Evolutionary conservation across 352 stramenopile species (phyloP), one percentile per base, ranked within the genome.

Genomic region (Pythium oligandrum): DNA sequence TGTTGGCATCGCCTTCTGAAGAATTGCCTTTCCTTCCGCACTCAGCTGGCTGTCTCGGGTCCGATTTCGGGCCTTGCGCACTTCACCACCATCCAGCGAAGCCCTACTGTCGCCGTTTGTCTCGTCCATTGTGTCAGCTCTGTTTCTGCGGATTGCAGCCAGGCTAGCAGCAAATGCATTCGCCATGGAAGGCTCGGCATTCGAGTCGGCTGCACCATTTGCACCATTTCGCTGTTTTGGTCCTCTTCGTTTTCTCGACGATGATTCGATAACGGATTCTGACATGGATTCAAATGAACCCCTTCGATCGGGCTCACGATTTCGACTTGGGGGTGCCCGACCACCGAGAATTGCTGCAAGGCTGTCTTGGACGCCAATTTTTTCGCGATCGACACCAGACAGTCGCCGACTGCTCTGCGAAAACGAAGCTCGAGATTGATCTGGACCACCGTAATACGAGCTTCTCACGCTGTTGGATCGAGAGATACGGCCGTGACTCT

Each of bases 121-220:
- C 32, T 85, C 70, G 7, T 88, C 80, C 49, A 86, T 63, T 4
- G 73, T 87, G 38, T 88, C 73, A 2, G 71, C 71, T 34, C 80
- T 73, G 47, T 88, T 88, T 11, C 72, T 70, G 52, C 80, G 77
- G 61, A 90, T 90, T 5, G 80, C 80, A 52, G 75, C 80, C 34
- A 90, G 64, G 57, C 80, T 90, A 4, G 75, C 71, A 49, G 80
- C 80, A 63, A 90, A 88, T 8, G 75, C 80, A 45, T 90, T 87
- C 9, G 67, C 68, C 51, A 86, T 82, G 9, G 53, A 38, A 4
- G 59, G 31, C 17, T 66, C 53, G 2, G 31, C 34, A 40, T 34
- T 53, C 6, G 31, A 39, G 17, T 26, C 17, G 17, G n/a, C 38
- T 42, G 7, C 7, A 42, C 38, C 38, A 42, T 42, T 42, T 42